These are phyloP conservation scores for Candida parachauliodes DNA, from an alignment of 805 yeast species.

Conservation along the genomic window DNA sequence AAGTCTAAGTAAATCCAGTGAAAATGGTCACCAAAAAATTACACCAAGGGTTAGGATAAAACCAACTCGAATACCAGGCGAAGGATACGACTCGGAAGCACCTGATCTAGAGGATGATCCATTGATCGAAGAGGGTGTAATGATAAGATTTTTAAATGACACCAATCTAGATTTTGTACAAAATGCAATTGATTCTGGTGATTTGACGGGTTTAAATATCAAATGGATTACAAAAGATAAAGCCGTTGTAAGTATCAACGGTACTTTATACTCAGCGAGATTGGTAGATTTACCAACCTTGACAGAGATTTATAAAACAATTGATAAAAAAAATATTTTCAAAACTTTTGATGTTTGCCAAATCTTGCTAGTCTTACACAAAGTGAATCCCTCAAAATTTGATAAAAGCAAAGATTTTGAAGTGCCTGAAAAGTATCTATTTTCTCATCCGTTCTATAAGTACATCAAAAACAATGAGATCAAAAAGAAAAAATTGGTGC, in stretches of 20 bases:
- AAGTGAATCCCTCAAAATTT: slow-evolving; percentile 37
- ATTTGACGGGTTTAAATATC: slow-evolving; percentile 64
- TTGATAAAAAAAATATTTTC: slow-evolving; percentile 83
- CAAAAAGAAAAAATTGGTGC: slow-evolving; percentile 45
- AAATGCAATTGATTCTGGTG: slow-evolving; percentile 74
- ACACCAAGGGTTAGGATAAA: slow-evolving; percentile 50
- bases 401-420: slow-evolving; percentile 46
- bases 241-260: slow-evolving; percentile 72
- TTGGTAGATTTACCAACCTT: slow-evolving; percentile 87
- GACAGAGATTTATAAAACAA: slow-evolving; percentile 81
- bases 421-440: slow-evolving; percentile 31
- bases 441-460: slow-evolving; percentile 39
- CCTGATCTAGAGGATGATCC: slow-evolving; percentile 97
- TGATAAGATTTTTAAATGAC: slow-evolving; percentile 70
- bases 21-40: slow-evolving; percentile 10
- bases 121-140: slow-evolving; percentile 78
- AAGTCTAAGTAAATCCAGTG: slow-evolving; percentile 10
- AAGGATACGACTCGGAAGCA: slow-evolving; percentile 95
- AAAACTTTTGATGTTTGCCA: slow-evolving; percentile 86
- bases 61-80: slow-evolving; percentile 76
- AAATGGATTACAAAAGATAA: slow-evolving; percentile 81
- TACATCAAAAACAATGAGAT: slow-evolving; percentile 32
- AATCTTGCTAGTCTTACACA: slow-evolving; percentile 70
- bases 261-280: slow-evolving; percentile 73
- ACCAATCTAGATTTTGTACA: slow-evolving; percentile 68